Conservation (phyloP, 2,329 filamentous ascomycete species). For the Rhynchosporium agropyri region DNA sequence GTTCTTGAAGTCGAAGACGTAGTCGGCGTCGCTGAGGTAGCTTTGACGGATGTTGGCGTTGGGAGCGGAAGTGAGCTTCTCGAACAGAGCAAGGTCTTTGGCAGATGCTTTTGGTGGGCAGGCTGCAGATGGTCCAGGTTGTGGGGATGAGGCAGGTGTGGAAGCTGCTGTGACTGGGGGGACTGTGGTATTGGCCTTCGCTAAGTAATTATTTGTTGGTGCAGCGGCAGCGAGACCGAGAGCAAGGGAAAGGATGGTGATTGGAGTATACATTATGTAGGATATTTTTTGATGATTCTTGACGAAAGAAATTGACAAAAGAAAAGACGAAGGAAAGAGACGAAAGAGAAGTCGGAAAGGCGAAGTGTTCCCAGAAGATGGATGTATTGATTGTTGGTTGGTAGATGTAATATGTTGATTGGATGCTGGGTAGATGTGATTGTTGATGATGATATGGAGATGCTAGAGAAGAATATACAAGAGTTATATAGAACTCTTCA, state of each 20-base stretch:
- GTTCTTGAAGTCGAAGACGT: slow-evolving; percentile 52
- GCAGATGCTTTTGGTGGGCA: slow-evolving; percentile 13
- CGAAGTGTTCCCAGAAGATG: not conserved
- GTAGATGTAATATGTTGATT: not conserved
- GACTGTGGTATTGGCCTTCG: not conserved
- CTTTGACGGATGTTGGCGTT: slow-evolving; percentile 47
- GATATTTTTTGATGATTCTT: not conserved
- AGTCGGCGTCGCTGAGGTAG: slow-evolving; percentile 50
- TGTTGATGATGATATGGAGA: slow-evolving; percentile 13
- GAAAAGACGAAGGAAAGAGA: not conserved
- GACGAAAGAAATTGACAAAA: not conserved
- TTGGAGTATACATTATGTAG: slow-evolving; percentile 8
- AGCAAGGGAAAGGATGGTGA: slow-evolving; percentile 1
- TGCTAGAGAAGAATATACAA: not conserved
- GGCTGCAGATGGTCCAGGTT: slow-evolving; percentile 1
- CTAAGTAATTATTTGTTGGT: not conserved
- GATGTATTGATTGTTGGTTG: not conserved
- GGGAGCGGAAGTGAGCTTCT: slow-evolving; percentile 32
- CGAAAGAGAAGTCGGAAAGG: not conserved
- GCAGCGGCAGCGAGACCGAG: slow-evolving; percentile 1
- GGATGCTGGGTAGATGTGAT: not conserved
- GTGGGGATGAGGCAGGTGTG: not conserved
- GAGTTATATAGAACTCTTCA: slow-evolving; percentile 1
- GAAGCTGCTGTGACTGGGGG: not conserved
- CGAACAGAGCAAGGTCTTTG: slow-evolving; percentile 22